Base-by-base conservation (phyloP, 805 yeast genomes). In the Zygosaccharomyces gambellarensis region DNA sequence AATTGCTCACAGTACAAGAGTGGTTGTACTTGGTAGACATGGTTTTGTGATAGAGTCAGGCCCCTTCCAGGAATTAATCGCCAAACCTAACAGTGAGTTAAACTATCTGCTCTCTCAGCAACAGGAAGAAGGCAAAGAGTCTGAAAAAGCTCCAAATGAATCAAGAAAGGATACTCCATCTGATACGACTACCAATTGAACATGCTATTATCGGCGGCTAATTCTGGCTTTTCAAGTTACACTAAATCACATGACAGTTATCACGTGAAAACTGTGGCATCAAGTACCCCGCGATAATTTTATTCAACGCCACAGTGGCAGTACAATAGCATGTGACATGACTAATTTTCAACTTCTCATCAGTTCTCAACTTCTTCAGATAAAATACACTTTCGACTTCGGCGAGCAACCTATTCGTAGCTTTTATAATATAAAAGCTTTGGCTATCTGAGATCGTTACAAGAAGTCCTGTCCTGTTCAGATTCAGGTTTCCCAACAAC, bases 41-140 rank as follows among this genome's bases (percentile, higher is more conserved):
- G 95, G 96, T 3, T 75, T 73, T 42, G 90, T 88, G 46, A 86
- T 80, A 8, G 95, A 86, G 64, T 78, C 81, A 38, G 94, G 90
- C 12, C 53, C 71, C 8, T 87, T 81, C 62, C 70, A 70, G 8
- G 77, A 72, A 23, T 72, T 87, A 49, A 74, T 76, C 47, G 62
- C 68, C 5, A 62, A 79, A 21, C 60, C 65, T 9, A 48, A 55
- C 3, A 68, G 74, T 23, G 66, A 66, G 12, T 53, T 73, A 47
- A 71, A 68, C 56, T 56, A 61, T 19, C 56, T 73, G 21, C 57
- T 73, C 39, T 62, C 70, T 7, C 64, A 69, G 54, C 63, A 60
- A 45, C 62, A 59, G 40, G 64, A 55, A 8, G 47, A 39, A 14
- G 40, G 29, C 19, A 28, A 19, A 5, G 38, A 40, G 17, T n/a